Evolutionary conservation across 768 basidiomycete species (phyloP).

Genomic region (Candolleomyces eurysporus): DNA sequence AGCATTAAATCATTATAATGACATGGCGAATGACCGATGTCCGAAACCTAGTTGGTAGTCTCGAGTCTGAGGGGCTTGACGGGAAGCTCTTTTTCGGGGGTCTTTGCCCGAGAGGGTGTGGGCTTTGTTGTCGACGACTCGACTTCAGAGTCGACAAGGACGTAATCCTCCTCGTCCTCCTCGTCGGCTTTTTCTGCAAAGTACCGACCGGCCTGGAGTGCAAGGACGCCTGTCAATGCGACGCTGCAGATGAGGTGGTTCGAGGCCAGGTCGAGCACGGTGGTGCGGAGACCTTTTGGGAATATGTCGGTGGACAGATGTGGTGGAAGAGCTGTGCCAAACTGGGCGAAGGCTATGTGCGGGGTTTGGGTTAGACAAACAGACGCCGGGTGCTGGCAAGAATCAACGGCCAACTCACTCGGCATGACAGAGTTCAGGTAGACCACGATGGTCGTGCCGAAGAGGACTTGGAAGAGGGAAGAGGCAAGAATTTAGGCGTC

Average conservation of each 20-base stretch:
- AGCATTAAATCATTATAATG: no score
- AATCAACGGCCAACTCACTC: conserved; percentile 45
- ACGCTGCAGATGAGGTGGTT: conserved; percentile 85
- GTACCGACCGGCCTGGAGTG: conserved; percentile 79
- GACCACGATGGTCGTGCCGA: conserved; percentile 65
- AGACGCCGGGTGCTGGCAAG: not conserved
- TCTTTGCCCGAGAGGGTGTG: conserved; percentile 6
- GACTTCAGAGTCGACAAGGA: conserved; percentile 24
- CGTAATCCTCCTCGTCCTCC: conserved; percentile 49
- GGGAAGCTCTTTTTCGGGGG: not conserved
- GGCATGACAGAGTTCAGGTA: conserved; percentile 79
- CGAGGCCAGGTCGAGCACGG: conserved; percentile 78
- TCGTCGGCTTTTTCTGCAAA: conserved; percentile 79
- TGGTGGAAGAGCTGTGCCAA: conserved; percentile 50
- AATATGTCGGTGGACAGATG: conserved; percentile 54
- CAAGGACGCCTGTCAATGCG: conserved; percentile 81
- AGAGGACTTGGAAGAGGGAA: conserved; percentile 54
- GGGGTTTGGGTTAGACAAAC: not conserved
- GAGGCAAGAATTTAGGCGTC: conserved; percentile 3
- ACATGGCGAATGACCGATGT: no score
- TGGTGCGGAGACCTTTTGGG: conserved; percentile 57
- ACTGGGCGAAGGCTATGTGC: conserved; percentile 39
- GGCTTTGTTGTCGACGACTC: not conserved
- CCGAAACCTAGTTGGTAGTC: no score
- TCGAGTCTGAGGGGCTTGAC: not conserved